Evolutionary conservation across 1,284 basidiomycete genomes (phyloP).

Genomic region (Tilletia caries): DNA sequence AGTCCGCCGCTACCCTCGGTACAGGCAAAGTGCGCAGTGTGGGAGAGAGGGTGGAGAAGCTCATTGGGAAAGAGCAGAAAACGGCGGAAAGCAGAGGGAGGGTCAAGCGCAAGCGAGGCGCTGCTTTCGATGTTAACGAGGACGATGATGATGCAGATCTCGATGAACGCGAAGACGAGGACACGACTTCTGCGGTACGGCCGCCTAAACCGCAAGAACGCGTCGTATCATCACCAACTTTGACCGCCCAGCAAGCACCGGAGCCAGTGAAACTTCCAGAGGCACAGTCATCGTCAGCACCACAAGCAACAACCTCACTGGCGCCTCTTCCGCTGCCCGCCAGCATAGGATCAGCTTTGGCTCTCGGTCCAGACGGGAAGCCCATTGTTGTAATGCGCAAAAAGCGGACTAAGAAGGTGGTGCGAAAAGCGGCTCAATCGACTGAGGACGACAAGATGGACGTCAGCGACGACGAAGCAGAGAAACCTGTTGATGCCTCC

Average conservation of each 20-base stretch:
- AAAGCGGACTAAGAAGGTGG: conserved; percentile 21
- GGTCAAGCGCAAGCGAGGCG: conserved; percentile 24
- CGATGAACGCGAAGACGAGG: conserved; percentile 26
- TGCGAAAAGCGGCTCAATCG: neutral
- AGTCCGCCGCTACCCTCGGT: conserved; percentile 47
- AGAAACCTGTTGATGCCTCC: conserved; percentile 4
- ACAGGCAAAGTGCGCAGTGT: conserved; percentile 33
- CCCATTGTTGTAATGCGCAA: conserved; percentile 37
- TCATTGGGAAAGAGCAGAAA: conserved; percentile 29
- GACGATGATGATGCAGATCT: conserved; percentile 41
- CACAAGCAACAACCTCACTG: neutral
- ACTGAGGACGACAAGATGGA: neutral
- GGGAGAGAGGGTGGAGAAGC: conserved; percentile 36
- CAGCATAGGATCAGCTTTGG: conserved; percentile 44
- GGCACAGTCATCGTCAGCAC: neutral
- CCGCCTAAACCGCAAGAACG: neutral
- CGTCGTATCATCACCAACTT: neutral
- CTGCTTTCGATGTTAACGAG: conserved; percentile 35
- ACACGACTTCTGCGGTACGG: neutral
- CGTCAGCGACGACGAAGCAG: conserved; percentile 18
- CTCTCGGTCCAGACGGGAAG: conserved; percentile 39
- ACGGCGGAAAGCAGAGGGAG: conserved; percentile 15
- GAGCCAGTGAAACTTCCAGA: neutral
- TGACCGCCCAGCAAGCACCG: neutral
- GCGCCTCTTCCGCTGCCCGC: conserved; percentile 15